Base-by-base conservation (phyloP, 2,329 filamentous ascomycete genomes). In the Shiraia bambusicola region DNA sequence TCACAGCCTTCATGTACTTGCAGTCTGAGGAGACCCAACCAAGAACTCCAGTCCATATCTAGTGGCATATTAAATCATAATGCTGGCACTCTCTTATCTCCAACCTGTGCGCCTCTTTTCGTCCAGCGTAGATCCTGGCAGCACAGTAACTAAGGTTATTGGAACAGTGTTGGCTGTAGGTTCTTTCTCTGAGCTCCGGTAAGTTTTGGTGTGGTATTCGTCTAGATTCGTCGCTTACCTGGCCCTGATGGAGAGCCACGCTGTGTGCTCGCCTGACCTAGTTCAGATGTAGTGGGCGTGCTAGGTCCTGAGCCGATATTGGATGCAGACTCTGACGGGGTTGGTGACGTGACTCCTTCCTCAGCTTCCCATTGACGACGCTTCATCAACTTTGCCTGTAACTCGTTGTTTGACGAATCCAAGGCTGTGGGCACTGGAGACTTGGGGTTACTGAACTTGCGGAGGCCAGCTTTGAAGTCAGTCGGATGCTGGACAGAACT, bases 371-470 rank as follows among this genome's bases (percentile, higher is more conserved):
- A 38, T 5, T 37, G 40, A 11, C 47, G 42, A 8, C 41, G 43
- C 30, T 47, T 52, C 2, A 46, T 54, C 9, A 56, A n/a, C 15
- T 41, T 26, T 8, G 36, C 49, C 34, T 39, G 34, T 11, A 45
- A 40, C 31, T 42, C 43, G 10, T 38, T 40, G 31, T 51, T 22
- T 22, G 19, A 22, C 19, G 19, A 4, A 22, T 22, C 19, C 8
- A 22, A 22, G 4, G 19, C 19, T 22, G 19, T 22, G 8, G 19
- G 19, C 19, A 8, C 19, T 22, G 19, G 19, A 22, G 19, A 8
- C 8, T 22, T 22, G 19, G 19, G 19, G 19, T 22, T 22, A 22
- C 19, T 22, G 19, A 22, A 22, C 19, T 22, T 22, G 19, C 19
- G 19, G 4, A 22, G 8, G 19, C 19, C 19, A 8, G 4, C 19